Percentiles rank a stretch among this genome's conserved stretches.
Evolutionary conservation across 495 filamentous ascomycete species (phyloP).

Genomic region (Chlorociboria aeruginascens): DNA sequence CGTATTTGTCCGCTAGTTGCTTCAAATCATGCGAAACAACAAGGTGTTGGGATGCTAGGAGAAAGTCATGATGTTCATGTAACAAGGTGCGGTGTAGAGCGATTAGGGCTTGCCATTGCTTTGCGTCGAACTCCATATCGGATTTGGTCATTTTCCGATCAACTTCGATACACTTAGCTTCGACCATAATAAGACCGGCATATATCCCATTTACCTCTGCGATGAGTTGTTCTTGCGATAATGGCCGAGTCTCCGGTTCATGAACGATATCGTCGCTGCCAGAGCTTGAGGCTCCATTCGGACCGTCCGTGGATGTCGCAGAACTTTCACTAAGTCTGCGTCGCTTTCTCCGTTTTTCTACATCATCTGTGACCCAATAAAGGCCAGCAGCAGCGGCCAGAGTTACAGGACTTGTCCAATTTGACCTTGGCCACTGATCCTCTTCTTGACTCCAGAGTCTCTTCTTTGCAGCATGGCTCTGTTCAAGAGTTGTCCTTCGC

Average conservation of each 20-base stretch:
- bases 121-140: slow-evolving; percentile 28
- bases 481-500: too few species aligned
- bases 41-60: slow-evolving; percentile 58
- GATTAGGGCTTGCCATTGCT: slow-evolving; percentile 52
- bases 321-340: too few species aligned
- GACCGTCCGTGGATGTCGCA: too few species aligned
- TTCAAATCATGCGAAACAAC: slow-evolving; percentile 29
- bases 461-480: too few species aligned
- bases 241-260: slow-evolving; percentile 52
- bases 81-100: slow-evolving; percentile 57
- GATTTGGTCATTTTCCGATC: slow-evolving; percentile 28
- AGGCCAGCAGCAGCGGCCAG: too few species aligned
- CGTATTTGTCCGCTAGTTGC: slow-evolving; percentile 10
- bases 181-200: slow-evolving; percentile 62
- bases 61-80: slow-evolving; percentile 67
- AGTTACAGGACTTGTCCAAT: too few species aligned
- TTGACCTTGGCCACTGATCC: too few species aligned
- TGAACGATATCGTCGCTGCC: background rate
- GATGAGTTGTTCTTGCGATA: slow-evolving; percentile 60
- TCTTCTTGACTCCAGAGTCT: too few species aligned
- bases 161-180: slow-evolving; percentile 64
- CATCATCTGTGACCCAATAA: too few species aligned
- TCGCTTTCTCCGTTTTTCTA: too few species aligned
- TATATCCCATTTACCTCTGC: slow-evolving; percentile 64
- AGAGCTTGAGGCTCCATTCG: too few species aligned